These are phyloP conservation scores for Haplosporangium sp. DNA, from an alignment of 371 early-diverging fungal genomes.

Conservation along the genomic window DNA sequence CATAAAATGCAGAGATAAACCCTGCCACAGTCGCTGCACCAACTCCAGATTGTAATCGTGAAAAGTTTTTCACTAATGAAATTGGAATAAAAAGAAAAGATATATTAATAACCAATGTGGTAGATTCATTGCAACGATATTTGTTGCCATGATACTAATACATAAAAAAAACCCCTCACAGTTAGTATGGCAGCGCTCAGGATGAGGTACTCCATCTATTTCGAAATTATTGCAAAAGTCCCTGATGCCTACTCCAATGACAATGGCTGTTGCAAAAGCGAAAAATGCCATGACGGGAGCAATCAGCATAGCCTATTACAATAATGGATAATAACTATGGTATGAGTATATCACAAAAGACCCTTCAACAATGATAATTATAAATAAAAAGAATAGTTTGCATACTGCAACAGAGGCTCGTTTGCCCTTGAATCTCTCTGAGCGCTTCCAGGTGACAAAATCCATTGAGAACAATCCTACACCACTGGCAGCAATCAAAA, in stretches of 20 bases:
- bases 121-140: too few species aligned
- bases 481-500: conserved; percentile 31
- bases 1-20: conserved; percentile 32
- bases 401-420: conserved; percentile 34
- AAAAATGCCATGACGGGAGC: conserved; percentile 18
- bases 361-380: too few species aligned
- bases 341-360: too few species aligned
- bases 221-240: conserved; percentile 18
- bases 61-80: conserved; percentile 12
- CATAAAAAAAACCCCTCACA: conserved; percentile 6
- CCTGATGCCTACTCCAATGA: conserved; percentile 33
- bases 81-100: background rate
- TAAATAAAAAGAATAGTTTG: background rate
- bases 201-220: background rate
- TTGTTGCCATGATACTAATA: background rate
- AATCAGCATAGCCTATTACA: conserved; percentile 25
- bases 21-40: conserved; percentile 26
- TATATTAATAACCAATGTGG: background rate
- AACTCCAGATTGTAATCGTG: conserved; percentile 13
- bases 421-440: conserved; percentile 40
- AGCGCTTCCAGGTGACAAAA: conserved; percentile 40
- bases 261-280: conserved; percentile 35
- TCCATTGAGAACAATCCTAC: conserved; percentile 34
- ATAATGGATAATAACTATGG: too few species aligned
- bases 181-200: background rate